phyloP scores from a whole-genome alignment of 108 stramenopile species.

The Aureococcus anophagefferens region DNA sequence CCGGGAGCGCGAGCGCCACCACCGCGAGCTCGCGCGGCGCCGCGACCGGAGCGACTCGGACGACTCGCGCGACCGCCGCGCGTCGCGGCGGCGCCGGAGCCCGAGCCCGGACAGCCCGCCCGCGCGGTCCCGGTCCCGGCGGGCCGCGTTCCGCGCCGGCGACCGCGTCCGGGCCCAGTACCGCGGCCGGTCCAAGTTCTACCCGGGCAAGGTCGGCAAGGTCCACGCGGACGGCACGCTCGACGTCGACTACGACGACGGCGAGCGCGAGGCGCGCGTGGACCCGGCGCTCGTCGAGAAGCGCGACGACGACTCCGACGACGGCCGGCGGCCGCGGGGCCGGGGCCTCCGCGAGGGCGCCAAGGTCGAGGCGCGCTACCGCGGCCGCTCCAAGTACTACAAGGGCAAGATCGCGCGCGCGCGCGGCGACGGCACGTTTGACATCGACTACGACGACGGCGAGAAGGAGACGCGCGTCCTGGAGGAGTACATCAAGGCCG shows the following conservation, averaged over 20 bases:
- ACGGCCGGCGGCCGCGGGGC: neutral
- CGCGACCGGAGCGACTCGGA: too few relatives aligned
- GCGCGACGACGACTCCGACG: conserved; percentile 1
- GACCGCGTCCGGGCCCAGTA: too few relatives aligned
- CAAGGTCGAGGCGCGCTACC: conserved; percentile 32
- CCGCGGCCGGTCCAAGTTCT: conserved; percentile 16
- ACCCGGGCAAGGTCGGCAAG: conserved; percentile 21
- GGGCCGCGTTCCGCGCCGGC: too few relatives aligned
- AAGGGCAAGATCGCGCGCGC: conserved; percentile 9
- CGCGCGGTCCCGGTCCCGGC: too few relatives aligned
- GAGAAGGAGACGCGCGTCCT: too few relatives aligned
- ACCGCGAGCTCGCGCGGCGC: too few relatives aligned
- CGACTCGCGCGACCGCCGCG: too few relatives aligned
- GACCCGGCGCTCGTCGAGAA: conserved; percentile 20
- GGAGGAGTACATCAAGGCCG: too few relatives aligned
- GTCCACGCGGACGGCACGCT: conserved; percentile 21
- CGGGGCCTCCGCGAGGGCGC: conserved; percentile 14
- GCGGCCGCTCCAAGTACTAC: conserved; percentile 12
- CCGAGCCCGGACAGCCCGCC: too few relatives aligned
- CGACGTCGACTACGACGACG: conserved; percentile 32
- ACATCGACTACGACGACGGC: too few relatives aligned
- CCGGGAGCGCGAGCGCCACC: too few relatives aligned
- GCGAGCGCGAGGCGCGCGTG: conserved; percentile 31
- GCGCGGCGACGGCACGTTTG: conserved; percentile 17
- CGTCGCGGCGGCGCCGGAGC: too few relatives aligned